Percentiles rank a stretch among this genome's conserved stretches.
These are phyloP conservation scores for Arctium minus DNA, from an alignment of 129 eudicot genomes.

Conservation along the genomic window DNA sequence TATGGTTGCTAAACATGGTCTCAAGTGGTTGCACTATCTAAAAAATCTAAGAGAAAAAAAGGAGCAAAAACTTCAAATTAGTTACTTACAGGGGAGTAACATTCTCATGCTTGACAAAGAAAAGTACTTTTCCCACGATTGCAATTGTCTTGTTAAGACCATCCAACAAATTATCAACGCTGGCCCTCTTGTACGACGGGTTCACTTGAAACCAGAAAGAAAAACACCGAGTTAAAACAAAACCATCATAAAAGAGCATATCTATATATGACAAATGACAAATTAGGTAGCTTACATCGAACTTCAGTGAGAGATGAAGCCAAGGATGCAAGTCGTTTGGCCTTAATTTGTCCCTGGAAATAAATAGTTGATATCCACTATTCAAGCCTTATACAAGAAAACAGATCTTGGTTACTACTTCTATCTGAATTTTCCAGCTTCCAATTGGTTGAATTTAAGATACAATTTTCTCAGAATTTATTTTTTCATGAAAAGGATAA, in stretches of 20 bases:
- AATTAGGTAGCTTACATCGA: constrained; percentile 44
- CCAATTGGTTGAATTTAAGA: not conserved
- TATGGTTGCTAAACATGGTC: not conserved
- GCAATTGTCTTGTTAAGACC: constrained; percentile 78
- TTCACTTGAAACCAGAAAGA: constrained; percentile 47
- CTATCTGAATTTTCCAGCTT: not conserved
- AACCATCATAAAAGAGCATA: not conserved
- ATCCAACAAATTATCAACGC: constrained; percentile 51
- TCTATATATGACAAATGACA: not conserved
- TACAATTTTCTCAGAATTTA: not conserved
- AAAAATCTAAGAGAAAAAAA: not conserved
- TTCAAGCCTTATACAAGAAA: not conserved
- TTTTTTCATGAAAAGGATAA: not conserved
- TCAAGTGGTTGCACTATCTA: not conserved
- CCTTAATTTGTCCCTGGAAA: constrained; percentile 67
- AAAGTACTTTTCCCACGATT: constrained; percentile 67
- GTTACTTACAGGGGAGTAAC: constrained; percentile 68
- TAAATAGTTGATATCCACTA: constrained; percentile 12
- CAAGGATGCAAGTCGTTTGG: constrained; percentile 73
- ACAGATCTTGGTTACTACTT: not conserved
- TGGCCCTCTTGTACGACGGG: constrained; percentile 50
- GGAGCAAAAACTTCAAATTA: constrained; percentile 1
- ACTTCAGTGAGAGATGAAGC: constrained; percentile 60
- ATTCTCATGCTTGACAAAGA: constrained; percentile 64
- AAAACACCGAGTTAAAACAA: constrained; percentile 1